phyloP scores from a whole-genome alignment of 345 rosid genomes.

The Noccaea caerulescens region DNA sequence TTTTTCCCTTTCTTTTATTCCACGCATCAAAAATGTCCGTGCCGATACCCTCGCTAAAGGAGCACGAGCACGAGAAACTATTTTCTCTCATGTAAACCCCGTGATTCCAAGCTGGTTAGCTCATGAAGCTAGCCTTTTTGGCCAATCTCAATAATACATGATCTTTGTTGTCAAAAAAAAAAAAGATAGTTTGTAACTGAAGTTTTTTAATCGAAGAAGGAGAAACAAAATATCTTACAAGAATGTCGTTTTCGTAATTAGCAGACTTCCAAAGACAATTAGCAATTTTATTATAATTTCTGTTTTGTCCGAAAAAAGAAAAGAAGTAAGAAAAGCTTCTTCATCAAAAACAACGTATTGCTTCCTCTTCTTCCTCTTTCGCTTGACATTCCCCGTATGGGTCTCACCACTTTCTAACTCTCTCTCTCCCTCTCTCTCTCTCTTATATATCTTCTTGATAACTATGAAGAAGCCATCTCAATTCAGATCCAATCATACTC shows the following conservation, averaged over 20 bases:
- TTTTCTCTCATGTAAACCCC: too few species aligned
- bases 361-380: constrained; percentile 34
- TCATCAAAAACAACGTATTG: constrained; percentile 35
- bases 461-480: constrained; percentile 40
- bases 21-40: too few species aligned
- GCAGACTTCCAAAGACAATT: constrained; percentile 17
- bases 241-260: constrained; percentile 46
- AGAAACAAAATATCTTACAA: constrained; percentile 33
- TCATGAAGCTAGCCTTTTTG: too few species aligned
- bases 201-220: constrained; percentile 18
- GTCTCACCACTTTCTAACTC: constrained; percentile 39
- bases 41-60: too few species aligned
- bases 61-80: too few species aligned
- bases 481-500: constrained; percentile 43
- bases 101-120: too few species aligned
- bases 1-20: too few species aligned
- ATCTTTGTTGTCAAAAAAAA: too few species aligned
- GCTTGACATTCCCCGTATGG: constrained; percentile 39
- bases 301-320: constrained; percentile 23
- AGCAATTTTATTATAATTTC: background rate
- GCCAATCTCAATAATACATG: too few species aligned
- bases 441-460: constrained; percentile 29
- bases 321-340: constrained; percentile 29
- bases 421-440: constrained; percentile 24
- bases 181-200: constrained; percentile 36